Conservation (phyloP, 129 eudicot species). For the Helichrysum umbraculigerum region DNA sequence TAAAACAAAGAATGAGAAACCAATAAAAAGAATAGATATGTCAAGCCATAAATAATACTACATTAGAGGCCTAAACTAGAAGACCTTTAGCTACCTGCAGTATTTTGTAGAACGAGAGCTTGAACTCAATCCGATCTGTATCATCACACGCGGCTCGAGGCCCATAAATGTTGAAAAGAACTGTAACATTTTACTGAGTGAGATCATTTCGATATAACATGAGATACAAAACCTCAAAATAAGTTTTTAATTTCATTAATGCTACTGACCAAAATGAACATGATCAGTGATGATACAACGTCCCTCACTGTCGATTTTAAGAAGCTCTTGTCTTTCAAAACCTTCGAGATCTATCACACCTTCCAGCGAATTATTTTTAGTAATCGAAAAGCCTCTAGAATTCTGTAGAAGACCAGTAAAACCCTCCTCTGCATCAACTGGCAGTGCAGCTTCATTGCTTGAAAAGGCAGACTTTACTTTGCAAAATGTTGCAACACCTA, state of each 20-base stretch:
- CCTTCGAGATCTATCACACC: slow-evolving; percentile 61
- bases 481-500: slow-evolving; percentile 98
- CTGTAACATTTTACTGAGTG: slow-evolving; percentile 39
- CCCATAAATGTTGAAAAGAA: slow-evolving; percentile 92
- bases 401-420: slow-evolving; percentile 79
- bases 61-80: background rate
- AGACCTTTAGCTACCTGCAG: slow-evolving; percentile 55
- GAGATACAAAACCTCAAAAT: background rate
- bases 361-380: slow-evolving; percentile 39
- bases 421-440: slow-evolving; percentile 92
- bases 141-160: slow-evolving; percentile 88
- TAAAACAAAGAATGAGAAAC: slow-evolving; percentile 40
- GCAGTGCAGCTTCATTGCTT: slow-evolving; percentile 84
- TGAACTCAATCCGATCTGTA: slow-evolving; percentile 76
- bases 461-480: slow-evolving; percentile 82
- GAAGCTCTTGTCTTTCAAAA: slow-evolving; percentile 68
- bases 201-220: background rate
- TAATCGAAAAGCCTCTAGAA: slow-evolving; percentile 44
- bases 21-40: slow-evolving; percentile 9
- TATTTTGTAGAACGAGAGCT: slow-evolving; percentile 67
- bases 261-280: slow-evolving; percentile 85
- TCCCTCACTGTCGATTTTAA: slow-evolving; percentile 86
- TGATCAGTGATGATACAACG: slow-evolving; percentile 96
- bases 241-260: background rate
- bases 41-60: background rate